Base-by-base conservation (phyloP, 805 yeast species). In the Candida schatavii region DNA sequence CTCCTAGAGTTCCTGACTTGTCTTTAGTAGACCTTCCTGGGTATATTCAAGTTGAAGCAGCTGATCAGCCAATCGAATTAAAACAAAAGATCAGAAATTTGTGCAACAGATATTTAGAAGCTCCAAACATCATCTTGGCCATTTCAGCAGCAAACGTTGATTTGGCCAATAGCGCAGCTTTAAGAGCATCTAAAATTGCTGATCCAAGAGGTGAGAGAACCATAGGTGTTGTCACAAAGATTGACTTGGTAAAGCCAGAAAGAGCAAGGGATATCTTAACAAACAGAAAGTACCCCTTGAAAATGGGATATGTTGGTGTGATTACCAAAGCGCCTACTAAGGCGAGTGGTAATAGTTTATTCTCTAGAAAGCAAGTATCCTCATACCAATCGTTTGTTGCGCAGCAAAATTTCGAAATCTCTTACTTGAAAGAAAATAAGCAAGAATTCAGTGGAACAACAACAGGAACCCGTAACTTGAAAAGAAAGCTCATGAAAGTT, bases 221-320 rank as follows among this genome's bases (percentile, higher is more conserved):
- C 0, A 85, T 93, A 46, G 99, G 99, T 40, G 98, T 93, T 6
- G 81, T 93, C 40, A 93, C 99, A 3, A 93, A 93, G 59, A 63
- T 95, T 61, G 99, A 93, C 64, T 72, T 93, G 40, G 96, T 95
- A 2, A 85, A 82, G 19, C 85, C 97, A 0, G 75, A 74, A 35
- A 62, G 72, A 13, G 99, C 96, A 0, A 75, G 78, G 37, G 71
- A 68, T 5, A 77, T 87, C 17, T 68, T 93, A 46, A 74, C 77
- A 22, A 91, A 91, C 62, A 80, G 75, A 48, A 86, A 83, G 54
- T 95, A 95, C 55, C 98, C 99, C 0, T 69, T 93, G 46, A 81
- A 77, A 53, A 87, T 93, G 96, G 99, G 99, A 0, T 93, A 93
- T 59, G 98, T 93, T 17, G 99, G 99, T 43, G 98, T 95, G n/a